Evolutionary conservation across 2,329 filamentous ascomycete genomes (phyloP).

Genomic region (Elsinoe fawcettii): DNA sequence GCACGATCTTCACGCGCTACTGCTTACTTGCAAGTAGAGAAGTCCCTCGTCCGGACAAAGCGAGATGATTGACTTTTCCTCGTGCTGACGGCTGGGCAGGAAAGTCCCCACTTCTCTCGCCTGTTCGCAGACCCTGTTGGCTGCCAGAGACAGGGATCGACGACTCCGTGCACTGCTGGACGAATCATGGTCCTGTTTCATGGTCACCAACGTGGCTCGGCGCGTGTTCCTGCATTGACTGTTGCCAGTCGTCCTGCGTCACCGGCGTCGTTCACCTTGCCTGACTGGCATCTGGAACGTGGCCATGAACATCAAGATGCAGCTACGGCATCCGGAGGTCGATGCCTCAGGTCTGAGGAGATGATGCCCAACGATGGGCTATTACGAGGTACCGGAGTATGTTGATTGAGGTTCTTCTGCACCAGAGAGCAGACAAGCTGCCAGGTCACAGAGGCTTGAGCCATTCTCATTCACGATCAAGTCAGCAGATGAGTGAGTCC

Average conservation of each 20-base stretch:
- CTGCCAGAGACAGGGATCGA: not conserved
- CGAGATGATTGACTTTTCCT: not conserved
- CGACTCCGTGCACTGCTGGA: not conserved
- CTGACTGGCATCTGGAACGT: too few species aligned
- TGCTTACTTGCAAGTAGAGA: not conserved
- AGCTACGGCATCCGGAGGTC: too few species aligned
- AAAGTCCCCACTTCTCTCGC: not conserved
- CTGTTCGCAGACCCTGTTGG: not conserved
- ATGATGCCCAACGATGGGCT: too few species aligned
- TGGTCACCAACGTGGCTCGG: not conserved
- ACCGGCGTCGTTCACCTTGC: not conserved
- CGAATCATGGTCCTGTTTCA: not conserved
- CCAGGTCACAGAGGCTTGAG: too few species aligned
- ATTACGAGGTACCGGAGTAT: too few species aligned
- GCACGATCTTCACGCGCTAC: not conserved
- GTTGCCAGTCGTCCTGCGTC: not conserved
- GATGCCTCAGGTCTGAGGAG: too few species aligned
- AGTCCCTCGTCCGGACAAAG: not conserved
- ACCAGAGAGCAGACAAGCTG: too few species aligned
- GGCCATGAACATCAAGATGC: too few species aligned
- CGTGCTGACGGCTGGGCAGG: not conserved
- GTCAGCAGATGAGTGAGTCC: too few species aligned
- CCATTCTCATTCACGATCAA: too few species aligned
- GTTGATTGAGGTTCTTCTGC: too few species aligned
- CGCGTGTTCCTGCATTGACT: constrained; percentile 6